A percentile compares a stretch with the other conserved stretches of the same genome.
Evolutionary conservation across 1,284 basidiomycete species (phyloP).

Genomic region (Kalmanozyma brasiliensis): DNA sequence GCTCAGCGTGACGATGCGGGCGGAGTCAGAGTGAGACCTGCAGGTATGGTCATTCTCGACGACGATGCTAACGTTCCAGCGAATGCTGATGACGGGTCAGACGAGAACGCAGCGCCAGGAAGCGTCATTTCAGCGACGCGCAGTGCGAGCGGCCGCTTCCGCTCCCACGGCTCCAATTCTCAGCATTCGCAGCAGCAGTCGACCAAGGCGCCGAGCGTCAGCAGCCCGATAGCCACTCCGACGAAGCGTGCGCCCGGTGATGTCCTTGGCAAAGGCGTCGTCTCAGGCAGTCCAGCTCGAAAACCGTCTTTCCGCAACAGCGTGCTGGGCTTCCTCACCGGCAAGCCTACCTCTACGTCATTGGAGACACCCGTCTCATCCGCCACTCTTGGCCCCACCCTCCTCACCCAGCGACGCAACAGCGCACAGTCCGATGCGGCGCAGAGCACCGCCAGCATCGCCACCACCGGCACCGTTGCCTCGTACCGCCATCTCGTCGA

Average conservation of each 20-base stretch:
- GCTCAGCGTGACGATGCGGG: slow-evolving; percentile 32
- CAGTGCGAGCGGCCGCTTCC: slow-evolving; percentile 17
- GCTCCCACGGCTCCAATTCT: slow-evolving; percentile 16
- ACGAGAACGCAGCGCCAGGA: slow-evolving; percentile 35
- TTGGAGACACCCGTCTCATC: slow-evolving; percentile 3
- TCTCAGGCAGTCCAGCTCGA: slow-evolving; percentile 21
- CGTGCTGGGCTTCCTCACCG: slow-evolving; percentile 40
- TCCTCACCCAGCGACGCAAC: slow-evolving; percentile 27
- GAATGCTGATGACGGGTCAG: slow-evolving; percentile 16
- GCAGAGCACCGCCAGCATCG: slow-evolving; percentile 40
- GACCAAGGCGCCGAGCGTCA: too few relatives aligned
- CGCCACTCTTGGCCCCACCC: slow-evolving; percentile 9
- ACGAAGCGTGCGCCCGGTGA: too few relatives aligned
- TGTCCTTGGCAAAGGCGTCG: too few relatives aligned
- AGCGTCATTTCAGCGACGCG: slow-evolving; percentile 8
- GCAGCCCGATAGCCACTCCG: slow-evolving; percentile 9
- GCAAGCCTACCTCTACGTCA: slow-evolving; percentile 7
- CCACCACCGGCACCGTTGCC: slow-evolving; percentile 48
- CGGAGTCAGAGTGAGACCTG: slow-evolving; percentile 22
- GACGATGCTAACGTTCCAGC: slow-evolving; percentile 10
- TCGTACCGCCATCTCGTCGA: slow-evolving; percentile 48
- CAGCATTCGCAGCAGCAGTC: slow-evolving; percentile 29
- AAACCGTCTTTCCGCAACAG: slow-evolving; percentile 45
- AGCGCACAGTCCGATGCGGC: slow-evolving; percentile 41
- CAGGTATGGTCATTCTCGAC: slow-evolving; percentile 29